These are phyloP conservation scores for Fonsecaea multimorphosa DNA, from an alignment of 2,329 filamentous ascomycete species.

Conservation along the genomic window DNA sequence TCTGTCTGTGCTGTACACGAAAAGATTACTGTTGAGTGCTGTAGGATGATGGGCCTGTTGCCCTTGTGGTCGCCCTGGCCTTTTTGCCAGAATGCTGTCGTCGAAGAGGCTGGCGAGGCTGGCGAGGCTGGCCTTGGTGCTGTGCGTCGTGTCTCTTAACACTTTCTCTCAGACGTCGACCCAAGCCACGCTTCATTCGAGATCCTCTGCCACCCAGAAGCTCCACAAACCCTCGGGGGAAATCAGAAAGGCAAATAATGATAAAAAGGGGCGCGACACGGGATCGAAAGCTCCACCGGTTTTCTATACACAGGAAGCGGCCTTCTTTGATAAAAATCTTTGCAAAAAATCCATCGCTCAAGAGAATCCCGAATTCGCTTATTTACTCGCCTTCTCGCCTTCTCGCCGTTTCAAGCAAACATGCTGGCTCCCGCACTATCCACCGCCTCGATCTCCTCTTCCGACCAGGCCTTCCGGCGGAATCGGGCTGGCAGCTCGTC, in stretches of 20 bases:
- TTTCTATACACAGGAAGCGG: background rate
- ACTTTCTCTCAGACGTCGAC: background rate
- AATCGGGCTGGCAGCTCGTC: conserved; percentile 86
- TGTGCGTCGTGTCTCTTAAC: background rate
- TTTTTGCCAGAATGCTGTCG: background rate
- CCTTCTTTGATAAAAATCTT: background rate
- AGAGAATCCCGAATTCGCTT: background rate
- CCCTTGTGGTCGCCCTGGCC: background rate
- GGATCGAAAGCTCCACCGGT: background rate
- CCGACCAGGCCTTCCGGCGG: conserved; percentile 72
- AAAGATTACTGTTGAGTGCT: background rate
- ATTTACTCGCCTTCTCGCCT: background rate
- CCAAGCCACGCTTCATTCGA: background rate
- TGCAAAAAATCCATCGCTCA: background rate
- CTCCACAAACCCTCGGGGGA: background rate
- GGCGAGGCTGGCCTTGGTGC: background rate
- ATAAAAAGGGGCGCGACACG: background rate
- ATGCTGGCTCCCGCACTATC: conserved; percentile 87
- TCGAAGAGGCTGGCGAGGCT: background rate
- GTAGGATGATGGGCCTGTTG: background rate
- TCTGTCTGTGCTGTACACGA: background rate
- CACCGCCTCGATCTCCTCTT: conserved; percentile 91
- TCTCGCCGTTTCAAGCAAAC: conserved; percentile 51
- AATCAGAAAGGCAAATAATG: background rate
- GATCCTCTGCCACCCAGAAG: background rate